These are phyloP conservation scores for Boletus patriciae DNA, from an alignment of 768 basidiomycete species.

Conservation along the genomic window DNA sequence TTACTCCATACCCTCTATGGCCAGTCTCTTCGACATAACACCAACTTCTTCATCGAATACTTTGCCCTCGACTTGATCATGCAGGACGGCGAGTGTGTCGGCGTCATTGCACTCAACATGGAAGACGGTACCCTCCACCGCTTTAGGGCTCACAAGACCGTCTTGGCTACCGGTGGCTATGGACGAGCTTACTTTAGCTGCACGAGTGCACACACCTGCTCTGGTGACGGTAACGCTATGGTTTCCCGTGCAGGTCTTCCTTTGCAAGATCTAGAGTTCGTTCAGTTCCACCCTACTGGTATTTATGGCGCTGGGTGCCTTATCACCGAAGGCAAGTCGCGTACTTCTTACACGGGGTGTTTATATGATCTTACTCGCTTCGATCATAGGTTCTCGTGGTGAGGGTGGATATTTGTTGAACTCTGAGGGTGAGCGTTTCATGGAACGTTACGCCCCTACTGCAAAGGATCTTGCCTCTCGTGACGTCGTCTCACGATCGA, in stretches of 20 bases:
- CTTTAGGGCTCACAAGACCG: constrained; percentile 98
- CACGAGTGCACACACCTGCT: constrained; percentile 98
- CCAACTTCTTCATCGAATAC: constrained; percentile 99
- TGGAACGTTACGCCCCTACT: constrained; percentile 99
- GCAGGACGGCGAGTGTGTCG: constrained; percentile 98
- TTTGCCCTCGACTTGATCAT: constrained; percentile 99
- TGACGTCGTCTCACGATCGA: constrained; percentile 98
- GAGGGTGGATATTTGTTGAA: constrained; percentile 99
- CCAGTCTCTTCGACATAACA: constrained; percentile 97
- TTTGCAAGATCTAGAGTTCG: constrained; percentile 96
- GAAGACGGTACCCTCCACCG: constrained; percentile 99
- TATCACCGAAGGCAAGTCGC: constrained; percentile 85
- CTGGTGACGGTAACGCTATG: constrained; percentile 99
- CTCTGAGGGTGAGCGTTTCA: constrained; percentile 98
- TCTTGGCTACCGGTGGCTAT: constrained; percentile 97
- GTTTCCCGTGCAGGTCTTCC: constrained; percentile 95
- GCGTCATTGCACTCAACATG: constrained; percentile 99
- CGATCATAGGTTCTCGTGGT: constrained; percentile 81
- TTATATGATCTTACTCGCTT: neutral
- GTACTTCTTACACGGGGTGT: neutral
- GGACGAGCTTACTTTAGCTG: constrained; percentile 98
- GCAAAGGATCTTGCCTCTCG: constrained; percentile 99
- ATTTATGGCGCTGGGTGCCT: constrained; percentile 99
- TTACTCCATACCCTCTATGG: constrained; percentile 98
- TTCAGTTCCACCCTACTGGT: constrained; percentile 99